Percentiles rank a stretch among this genome's conserved stretches.
Conservation (phyloP, 2,329 filamentous ascomycete species). For the Trichoderma sp. region DNA sequence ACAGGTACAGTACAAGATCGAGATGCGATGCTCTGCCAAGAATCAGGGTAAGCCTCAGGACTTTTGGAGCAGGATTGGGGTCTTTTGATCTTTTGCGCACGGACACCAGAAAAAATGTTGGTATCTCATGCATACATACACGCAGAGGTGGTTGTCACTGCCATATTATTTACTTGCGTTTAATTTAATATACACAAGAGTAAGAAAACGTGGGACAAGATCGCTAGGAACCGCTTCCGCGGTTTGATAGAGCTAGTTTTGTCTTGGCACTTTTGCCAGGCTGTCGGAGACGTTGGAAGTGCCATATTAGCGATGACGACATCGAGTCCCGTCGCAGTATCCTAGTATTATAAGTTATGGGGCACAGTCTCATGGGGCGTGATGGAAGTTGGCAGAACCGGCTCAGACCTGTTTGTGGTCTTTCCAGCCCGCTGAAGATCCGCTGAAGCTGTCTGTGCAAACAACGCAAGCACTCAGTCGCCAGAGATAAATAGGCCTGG, state of each 20-base stretch:
- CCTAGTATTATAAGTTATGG: neutral
- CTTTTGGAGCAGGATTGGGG: neutral
- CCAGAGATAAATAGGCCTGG: neutral
- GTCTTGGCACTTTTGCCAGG: neutral
- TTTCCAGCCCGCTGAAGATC: neutral
- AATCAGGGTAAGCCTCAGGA: neutral
- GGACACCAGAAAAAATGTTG: neutral
- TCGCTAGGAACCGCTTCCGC: neutral
- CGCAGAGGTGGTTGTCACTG: neutral
- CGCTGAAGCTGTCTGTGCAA: neutral
- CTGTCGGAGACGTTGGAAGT: neutral
- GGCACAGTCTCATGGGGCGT: neutral
- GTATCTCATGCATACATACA: neutral
- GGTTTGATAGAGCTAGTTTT: neutral
- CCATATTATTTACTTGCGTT: neutral
- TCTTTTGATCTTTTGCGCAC: neutral
- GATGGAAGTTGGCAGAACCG: neutral
- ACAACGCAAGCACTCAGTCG: neutral
- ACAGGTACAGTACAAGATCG: neutral
- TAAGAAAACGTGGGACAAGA: neutral
- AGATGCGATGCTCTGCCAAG: neutral
- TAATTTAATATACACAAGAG: neutral
- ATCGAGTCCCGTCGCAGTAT: neutral
- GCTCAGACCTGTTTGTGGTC: neutral
- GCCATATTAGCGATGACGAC: conserved; percentile 2